phyloP scores from a whole-genome alignment of 495 filamentous ascomycete genomes.

The Penicillium daleae region DNA sequence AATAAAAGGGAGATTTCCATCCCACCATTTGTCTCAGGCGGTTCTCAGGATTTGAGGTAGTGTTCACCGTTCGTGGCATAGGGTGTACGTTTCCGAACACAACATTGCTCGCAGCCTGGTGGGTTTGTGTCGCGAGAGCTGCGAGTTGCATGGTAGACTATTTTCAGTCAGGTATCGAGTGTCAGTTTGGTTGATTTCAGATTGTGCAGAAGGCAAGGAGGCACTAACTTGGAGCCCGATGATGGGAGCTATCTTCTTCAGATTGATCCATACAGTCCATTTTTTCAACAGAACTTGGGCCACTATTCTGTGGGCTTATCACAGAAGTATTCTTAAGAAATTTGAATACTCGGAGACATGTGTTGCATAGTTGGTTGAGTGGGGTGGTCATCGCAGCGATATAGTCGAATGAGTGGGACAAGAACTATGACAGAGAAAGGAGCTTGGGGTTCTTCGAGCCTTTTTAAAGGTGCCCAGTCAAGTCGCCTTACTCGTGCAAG shows the following conservation, averaged over 20 bases:
- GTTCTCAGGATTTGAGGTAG: too few species aligned
- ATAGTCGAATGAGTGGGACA: not conserved
- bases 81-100: not conserved
- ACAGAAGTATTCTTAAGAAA: not conserved
- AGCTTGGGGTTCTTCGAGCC: not conserved
- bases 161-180: not conserved
- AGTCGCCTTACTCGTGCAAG: not conserved
- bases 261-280: not conserved
- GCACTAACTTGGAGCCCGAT: not conserved
- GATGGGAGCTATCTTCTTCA: not conserved
- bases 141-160: not conserved
- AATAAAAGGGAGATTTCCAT: too few species aligned
- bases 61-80: not conserved
- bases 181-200: not conserved
- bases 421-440: not conserved
- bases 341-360: not conserved
- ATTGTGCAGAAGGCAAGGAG: not conserved
- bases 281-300: not conserved
- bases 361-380: not conserved
- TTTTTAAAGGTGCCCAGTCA: not conserved
- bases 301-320: not conserved
- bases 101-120: not conserved
- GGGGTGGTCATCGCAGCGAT: not conserved
- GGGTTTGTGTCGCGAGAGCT: not conserved
- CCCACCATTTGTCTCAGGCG: too few species aligned